Evolutionary conservation across 2,329 filamentous ascomycete species (phyloP).

Genomic region (Apiospora hydei): DNA sequence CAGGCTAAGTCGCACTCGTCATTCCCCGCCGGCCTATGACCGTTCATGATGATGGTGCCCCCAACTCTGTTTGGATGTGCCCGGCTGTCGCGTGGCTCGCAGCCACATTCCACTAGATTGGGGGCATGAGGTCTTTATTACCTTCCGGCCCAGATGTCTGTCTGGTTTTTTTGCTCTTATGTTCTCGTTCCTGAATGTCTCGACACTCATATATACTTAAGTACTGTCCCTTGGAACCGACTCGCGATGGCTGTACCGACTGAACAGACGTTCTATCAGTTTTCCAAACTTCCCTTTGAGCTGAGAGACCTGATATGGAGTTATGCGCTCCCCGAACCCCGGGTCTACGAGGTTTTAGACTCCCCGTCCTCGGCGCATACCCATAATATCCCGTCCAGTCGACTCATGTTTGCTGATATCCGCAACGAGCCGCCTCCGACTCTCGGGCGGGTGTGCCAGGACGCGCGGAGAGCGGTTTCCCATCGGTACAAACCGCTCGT

Average conservation of each 20-base stretch:
- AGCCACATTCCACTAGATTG: conserved; percentile 17
- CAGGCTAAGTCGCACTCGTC: conserved; percentile 13
- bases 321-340: conserved; percentile 51
- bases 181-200: not conserved
- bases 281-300: conserved; percentile 50
- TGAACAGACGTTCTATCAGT: conserved; percentile 36
- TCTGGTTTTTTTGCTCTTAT: not conserved
- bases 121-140: conserved; percentile 8
- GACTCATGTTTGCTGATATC: conserved; percentile 55
- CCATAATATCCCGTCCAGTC: conserved; percentile 47
- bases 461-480: conserved; percentile 51
- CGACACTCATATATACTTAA: not conserved
- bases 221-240: not conserved
- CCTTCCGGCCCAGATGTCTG: not conserved
- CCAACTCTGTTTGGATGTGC: conserved; percentile 20
- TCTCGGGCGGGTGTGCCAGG: conserved; percentile 52
- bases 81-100: conserved; percentile 13
- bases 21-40: conserved; percentile 17
- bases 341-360: conserved; percentile 56
- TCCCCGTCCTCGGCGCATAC: conserved; percentile 49
- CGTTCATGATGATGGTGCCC: conserved; percentile 19
- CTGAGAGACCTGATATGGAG: conserved; percentile 56
- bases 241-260: not conserved
- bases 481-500: conserved; percentile 53
- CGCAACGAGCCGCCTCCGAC: conserved; percentile 54